Base-by-base conservation (phyloP, 352 stramenopile species). In the Pythium insidiosum region DNA sequence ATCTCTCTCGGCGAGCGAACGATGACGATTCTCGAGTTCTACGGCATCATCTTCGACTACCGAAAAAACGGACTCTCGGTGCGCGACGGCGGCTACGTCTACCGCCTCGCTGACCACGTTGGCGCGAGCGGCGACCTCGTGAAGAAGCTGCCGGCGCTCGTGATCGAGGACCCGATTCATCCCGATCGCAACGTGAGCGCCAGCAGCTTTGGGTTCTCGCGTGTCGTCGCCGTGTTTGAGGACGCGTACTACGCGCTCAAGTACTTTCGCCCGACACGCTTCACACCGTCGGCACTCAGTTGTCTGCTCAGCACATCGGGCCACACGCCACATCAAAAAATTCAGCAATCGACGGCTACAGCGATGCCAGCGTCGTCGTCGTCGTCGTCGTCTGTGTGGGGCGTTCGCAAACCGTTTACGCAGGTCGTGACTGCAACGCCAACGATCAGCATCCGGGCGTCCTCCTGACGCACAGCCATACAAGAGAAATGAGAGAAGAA, bases 111-210 rank as follows among this genome's bases (percentile, higher is more conserved):
- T 0, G 79, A 84, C 38, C 65, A 66, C 43, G 50, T 67, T 22
- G 54, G 58, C 26, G 43, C 11, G n/a, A 50, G 38, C 21, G 45
- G 53, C n/a, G 58, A 82, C 18, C 48, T 84, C 4, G 57, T 63
- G 31, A 86, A 89, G 51, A 50, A 50, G 23, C 25, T 59, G 38
- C 73, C 73, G 21, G 61, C 68, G 29, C 58, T 94, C n/a, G 79
- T 94, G 47, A 86, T 94, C n/a, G 78, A 94, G 38, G 81, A 91
- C 50, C 78, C 81, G n/a, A 91, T 94, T 47, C 70, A 94, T 42
- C 79, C 81, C 4, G 78, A 91, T 40, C 74, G 79, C 47, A 94
- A 94, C 26, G 81, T 94, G 6, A 86, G 78, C 33, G 78, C 81
- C n/a, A 84, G 75, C 41, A 94, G 76, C 58, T 94, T 88, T 53